Conservation (phyloP, 805 yeast genomes). For the Candida pseudofarinosa region DNA sequence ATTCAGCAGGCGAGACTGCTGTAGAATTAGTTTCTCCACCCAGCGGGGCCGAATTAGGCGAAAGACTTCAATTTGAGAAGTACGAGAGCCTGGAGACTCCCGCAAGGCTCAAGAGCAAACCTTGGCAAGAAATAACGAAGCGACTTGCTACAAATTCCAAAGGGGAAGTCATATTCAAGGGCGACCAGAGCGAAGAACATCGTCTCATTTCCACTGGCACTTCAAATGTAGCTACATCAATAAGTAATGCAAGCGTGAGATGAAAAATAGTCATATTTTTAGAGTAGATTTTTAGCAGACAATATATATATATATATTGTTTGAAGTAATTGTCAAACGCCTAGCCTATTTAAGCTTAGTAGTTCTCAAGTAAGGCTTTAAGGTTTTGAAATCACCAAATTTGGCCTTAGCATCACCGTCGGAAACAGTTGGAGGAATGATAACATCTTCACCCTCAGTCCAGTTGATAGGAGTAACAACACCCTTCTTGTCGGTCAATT, state of each 20-base stretch:
- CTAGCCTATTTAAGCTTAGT: conserved; percentile 26
- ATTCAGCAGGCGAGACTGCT: conserved; percentile 6
- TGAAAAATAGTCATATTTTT: not conserved
- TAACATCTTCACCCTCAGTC: conserved; percentile 71
- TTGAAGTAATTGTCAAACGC: too few relatives aligned
- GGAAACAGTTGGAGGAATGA: conserved; percentile 62
- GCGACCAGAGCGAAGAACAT: conserved; percentile 17
- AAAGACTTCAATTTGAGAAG: conserved; percentile 32
- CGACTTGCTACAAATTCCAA: conserved; percentile 24
- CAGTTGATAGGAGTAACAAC: conserved; percentile 70
- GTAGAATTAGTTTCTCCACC: conserved; percentile 53
- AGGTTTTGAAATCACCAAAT: conserved; percentile 58
- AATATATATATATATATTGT: too few relatives aligned
- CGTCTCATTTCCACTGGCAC: conserved; percentile 7
- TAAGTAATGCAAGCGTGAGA: not conserved
- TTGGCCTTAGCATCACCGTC: conserved; percentile 56
- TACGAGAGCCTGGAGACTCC: conserved; percentile 10
- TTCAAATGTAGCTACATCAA: not conserved
- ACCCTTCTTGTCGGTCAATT: conserved; percentile 56
- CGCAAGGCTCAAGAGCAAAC: conserved; percentile 27
- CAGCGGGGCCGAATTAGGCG: conserved; percentile 31
- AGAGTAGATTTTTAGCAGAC: not conserved
- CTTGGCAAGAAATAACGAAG: conserved; percentile 30
- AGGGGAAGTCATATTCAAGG: conserved; percentile 25
- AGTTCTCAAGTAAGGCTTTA: conserved; percentile 63